phyloP scores from a whole-genome alignment of 495 filamentous ascomycete genomes.

The Trichoderma parareesei region DNA sequence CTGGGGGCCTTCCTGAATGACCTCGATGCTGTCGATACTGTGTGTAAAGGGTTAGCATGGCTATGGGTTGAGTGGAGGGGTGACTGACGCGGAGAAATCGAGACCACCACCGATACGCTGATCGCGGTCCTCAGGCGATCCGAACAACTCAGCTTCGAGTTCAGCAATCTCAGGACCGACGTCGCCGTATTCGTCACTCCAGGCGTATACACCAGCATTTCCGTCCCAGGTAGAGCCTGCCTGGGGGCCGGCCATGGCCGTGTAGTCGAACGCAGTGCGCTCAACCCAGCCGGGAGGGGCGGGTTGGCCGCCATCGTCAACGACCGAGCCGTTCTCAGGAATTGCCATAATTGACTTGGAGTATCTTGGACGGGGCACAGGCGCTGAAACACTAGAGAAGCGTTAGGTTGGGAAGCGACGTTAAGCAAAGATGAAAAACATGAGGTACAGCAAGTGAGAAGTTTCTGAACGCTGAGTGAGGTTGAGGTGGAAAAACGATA shows the following conservation, averaged over 20 bases:
- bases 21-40: constrained; percentile 49
- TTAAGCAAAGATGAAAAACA: not conserved
- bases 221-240: constrained; percentile 24
- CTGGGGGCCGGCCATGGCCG: constrained; percentile 27
- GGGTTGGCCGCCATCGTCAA: constrained; percentile 20
- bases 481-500: not conserved
- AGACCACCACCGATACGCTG: constrained; percentile 20
- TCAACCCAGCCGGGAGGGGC: constrained; percentile 42
- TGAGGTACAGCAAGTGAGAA: not conserved
- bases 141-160: constrained; percentile 70
- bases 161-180: constrained; percentile 59
- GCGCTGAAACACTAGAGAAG: not conserved
- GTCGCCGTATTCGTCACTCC: constrained; percentile 78
- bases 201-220: constrained; percentile 66
- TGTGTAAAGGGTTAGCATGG: not conserved
- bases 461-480: not conserved
- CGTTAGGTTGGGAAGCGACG: not conserved
- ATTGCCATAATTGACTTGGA: constrained; percentile 16
- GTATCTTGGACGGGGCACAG: not conserved
- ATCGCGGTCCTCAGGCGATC: constrained; percentile 30
- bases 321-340: constrained; percentile 28
- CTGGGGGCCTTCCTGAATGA: constrained; percentile 49
- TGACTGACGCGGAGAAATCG: constrained; percentile 40
- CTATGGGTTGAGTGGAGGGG: not conserved
- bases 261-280: constrained; percentile 27